Evolutionary conservation across 176 grass and related monocot species (phyloP).

Genomic region (Zoysia japonica): DNA sequence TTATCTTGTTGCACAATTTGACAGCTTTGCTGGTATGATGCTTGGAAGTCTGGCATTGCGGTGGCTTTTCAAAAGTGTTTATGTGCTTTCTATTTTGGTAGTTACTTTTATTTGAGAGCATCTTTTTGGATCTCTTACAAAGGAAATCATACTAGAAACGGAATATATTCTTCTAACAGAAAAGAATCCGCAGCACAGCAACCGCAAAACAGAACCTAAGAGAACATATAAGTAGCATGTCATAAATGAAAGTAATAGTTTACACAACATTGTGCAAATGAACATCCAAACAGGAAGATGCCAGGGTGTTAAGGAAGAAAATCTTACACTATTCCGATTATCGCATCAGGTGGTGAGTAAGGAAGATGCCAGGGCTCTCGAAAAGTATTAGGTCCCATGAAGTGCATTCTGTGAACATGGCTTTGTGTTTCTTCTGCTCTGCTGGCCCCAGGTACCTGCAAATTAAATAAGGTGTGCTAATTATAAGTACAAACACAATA

Average conservation of each 20-base stretch:
- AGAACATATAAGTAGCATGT: too few relatives aligned
- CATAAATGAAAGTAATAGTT: too few relatives aligned
- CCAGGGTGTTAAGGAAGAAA: conserved; percentile 2
- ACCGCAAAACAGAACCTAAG: too few relatives aligned
- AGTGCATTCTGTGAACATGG: conserved; percentile 96
- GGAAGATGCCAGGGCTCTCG: conserved; percentile 98
- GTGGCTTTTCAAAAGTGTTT: too few relatives aligned
- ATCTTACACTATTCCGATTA: conserved; percentile 98
- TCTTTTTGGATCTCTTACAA: too few relatives aligned
- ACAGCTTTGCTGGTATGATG: background rate
- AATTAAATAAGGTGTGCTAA: background rate
- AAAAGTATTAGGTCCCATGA: conserved; percentile 99
- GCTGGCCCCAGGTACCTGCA: conserved; percentile 92
- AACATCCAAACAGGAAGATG: too few relatives aligned
- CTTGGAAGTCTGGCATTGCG: background rate
- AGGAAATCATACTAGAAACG: too few relatives aligned
- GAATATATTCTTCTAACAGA: too few relatives aligned
- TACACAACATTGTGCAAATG: too few relatives aligned
- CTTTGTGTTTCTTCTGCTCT: conserved; percentile 94
- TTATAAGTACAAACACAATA: conserved; percentile 32
- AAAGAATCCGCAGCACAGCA: too few relatives aligned
- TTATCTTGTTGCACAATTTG: background rate
- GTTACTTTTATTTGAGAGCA: too few relatives aligned
- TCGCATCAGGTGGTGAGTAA: conserved; percentile 92
- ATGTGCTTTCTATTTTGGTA: too few relatives aligned